These are phyloP conservation scores for Populus ilicifolia DNA, from an alignment of 345 rosid species.

Conservation along the genomic window DNA sequence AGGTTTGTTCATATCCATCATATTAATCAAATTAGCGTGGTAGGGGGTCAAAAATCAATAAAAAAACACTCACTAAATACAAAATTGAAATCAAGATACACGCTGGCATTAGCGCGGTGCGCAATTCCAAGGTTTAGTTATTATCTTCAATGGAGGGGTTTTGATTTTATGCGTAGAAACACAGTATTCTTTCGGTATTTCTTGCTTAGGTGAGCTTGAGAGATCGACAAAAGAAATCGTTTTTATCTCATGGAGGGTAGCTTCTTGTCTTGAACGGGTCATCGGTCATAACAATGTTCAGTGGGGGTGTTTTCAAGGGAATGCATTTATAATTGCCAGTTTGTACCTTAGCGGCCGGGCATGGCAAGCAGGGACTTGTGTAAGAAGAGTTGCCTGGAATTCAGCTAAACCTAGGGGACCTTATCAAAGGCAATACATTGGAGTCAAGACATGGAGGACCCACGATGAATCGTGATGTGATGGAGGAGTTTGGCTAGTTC, in stretches of 20 bases:
- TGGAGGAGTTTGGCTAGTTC: background rate
- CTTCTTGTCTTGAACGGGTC: constrained; percentile 10
- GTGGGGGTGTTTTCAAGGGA: constrained; percentile 23
- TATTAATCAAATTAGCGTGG: background rate
- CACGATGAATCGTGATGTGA: background rate
- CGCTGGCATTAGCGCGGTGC: too few relatives aligned
- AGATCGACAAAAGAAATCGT: background rate
- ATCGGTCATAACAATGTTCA: constrained; percentile 21
- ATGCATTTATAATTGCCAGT: background rate
- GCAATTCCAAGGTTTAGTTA: too few relatives aligned
- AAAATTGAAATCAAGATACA: too few relatives aligned
- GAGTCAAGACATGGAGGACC: background rate
- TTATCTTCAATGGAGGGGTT: too few relatives aligned
- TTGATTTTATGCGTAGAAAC: too few relatives aligned
- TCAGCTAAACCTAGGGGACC: constrained; percentile 19
- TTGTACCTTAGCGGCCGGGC: constrained; percentile 10
- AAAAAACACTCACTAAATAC: too few relatives aligned
- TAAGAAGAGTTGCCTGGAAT: constrained; percentile 2
- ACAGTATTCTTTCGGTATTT: background rate
- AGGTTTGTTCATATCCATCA: background rate
- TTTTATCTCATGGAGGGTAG: constrained; percentile 2
- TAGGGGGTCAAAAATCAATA: background rate
- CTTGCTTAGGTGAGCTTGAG: background rate
- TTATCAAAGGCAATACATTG: background rate
- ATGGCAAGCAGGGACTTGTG: background rate